These are phyloP conservation scores for Sclerotinia spermophila DNA, from an alignment of 2,329 filamentous ascomycete genomes.

Conservation along the genomic window DNA sequence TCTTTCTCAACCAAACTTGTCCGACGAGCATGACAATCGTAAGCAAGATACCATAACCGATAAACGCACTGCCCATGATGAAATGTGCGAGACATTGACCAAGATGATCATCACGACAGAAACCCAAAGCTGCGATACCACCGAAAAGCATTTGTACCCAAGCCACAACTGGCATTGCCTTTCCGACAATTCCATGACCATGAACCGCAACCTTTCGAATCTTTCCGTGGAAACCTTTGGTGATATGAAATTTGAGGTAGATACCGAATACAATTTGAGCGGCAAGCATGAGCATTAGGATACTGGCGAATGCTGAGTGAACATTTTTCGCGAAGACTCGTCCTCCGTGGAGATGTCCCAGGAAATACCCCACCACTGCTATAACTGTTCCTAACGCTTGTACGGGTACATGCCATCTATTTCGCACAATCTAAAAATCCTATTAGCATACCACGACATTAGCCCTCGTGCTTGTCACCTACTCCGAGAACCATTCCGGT, in stretches of 20 bases:
- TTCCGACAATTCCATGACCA: constrained; percentile 78
- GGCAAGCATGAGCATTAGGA: constrained; percentile 74
- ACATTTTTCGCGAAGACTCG: constrained; percentile 79
- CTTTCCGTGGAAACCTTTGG: constrained; percentile 75
- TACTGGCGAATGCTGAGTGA: constrained; percentile 76
- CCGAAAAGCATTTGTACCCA: constrained; percentile 98
- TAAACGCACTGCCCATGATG: constrained; percentile 97
- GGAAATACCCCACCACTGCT: constrained; percentile 79
- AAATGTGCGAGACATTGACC: constrained; percentile 95
- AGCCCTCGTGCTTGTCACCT: constrained; percentile 40
- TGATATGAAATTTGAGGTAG: constrained; percentile 86
- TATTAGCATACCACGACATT: constrained; percentile 3
- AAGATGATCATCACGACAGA: constrained; percentile 86
- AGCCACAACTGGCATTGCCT: constrained; percentile 76
- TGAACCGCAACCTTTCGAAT: constrained; percentile 70
- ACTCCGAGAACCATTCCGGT: constrained; percentile 93
- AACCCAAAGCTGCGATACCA: constrained; percentile 86
- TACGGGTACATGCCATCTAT: constrained; percentile 88
- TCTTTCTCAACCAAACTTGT: constrained; percentile 78
- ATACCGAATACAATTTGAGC: constrained; percentile 75
- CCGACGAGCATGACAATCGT: constrained; percentile 84
- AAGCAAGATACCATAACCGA: constrained; percentile 85
- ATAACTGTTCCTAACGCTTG: constrained; percentile 73
- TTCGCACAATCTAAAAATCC: constrained; percentile 70
- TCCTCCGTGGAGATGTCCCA: constrained; percentile 87